Evolutionary conservation across 805 yeast genomes (phyloP), one percentile per base, ranked within the genome.

Genomic region (Ogataea dorogensis): DNA sequence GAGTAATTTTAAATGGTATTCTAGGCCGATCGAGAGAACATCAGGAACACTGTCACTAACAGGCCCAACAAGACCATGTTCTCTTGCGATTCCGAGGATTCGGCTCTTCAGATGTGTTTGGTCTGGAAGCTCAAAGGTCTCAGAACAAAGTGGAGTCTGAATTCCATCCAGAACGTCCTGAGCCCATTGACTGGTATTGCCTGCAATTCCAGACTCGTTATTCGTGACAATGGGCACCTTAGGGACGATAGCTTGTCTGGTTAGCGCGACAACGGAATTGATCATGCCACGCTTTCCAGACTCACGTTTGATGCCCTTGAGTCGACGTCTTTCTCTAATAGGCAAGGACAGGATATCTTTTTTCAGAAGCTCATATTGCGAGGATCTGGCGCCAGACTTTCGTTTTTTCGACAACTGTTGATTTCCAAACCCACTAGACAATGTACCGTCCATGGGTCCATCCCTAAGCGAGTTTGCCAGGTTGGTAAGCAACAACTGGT

Each of bases 91-190:
- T 53, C 95, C 93, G 14, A 80, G 62, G 70, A 93, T 79, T 34
- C 88, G 70, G 9, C 79, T 65, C 34, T 77, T 74, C 28, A 93
- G 60, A 24, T 71, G 72, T 29, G 80, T 88, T 25, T 71, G 68
- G 47, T 91, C 98, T 0, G 97, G 97, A 5, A 93, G 59, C 44
- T 89, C 89, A 55, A 70, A 86, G 23, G 76, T 68, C 47, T 91
- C 95, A 1, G 85, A 67, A 2, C 91, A 74, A 22, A 89, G 67
- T 4, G 93, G 91, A 2, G 93, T 76, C 48, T 85, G 87, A 37
- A 86, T 74, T 3, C 93, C 94, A 52, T 82, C 88, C 36, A 82
- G 73, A 12, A 93, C 86, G 54, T 93, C 98, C 58, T 89, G 96
- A 15, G 94, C 86, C 91, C 96, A 88, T 49, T 82, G 82, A 19